Evolutionary conservation across 2,329 filamentous ascomycete species (phyloP).

Genomic region (Penicillium sp.): DNA sequence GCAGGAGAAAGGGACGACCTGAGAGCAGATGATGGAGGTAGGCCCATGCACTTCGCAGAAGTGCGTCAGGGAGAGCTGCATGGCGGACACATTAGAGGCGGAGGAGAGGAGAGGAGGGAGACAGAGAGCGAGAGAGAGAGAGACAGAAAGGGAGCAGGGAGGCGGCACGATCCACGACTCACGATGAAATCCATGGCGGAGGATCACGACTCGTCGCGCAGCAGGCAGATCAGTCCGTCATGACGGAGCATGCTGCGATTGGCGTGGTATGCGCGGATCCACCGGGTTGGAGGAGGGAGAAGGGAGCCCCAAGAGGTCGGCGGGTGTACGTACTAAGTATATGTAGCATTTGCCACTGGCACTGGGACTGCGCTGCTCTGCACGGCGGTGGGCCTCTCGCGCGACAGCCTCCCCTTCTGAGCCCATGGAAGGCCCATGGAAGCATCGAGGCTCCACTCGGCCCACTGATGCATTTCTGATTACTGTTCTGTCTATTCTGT

Average conservation of each 20-base stretch:
- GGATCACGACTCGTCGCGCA: conserved; percentile 27
- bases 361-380: no score
- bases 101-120: neutral
- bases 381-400: conserved; percentile 1
- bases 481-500: conserved; percentile 2
- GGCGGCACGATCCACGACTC: conserved; percentile 27
- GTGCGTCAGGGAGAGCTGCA: conserved; percentile 64
- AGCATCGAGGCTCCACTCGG: conserved; percentile 15
- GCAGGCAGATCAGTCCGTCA: conserved; percentile 35
- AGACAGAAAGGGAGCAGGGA: neutral
- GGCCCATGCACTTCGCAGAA: conserved; percentile 67
- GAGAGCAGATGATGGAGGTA: conserved; percentile 65
- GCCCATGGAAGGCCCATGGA: conserved; percentile 25
- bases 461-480: conserved; percentile 19
- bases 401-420: conserved; percentile 19
- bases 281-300: neutral
- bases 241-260: conserved; percentile 39
- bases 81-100: conserved; percentile 5
- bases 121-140: neutral
- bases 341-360: no score
- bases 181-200: conserved; percentile 52
- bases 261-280: conserved; percentile 15
- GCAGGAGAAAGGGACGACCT: conserved; percentile 60
- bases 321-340: no score
- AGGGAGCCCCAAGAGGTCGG: no score